Conservation (phyloP, 2,329 filamentous ascomycete species). For the Aaosphaeria pasadenensis region DNA sequence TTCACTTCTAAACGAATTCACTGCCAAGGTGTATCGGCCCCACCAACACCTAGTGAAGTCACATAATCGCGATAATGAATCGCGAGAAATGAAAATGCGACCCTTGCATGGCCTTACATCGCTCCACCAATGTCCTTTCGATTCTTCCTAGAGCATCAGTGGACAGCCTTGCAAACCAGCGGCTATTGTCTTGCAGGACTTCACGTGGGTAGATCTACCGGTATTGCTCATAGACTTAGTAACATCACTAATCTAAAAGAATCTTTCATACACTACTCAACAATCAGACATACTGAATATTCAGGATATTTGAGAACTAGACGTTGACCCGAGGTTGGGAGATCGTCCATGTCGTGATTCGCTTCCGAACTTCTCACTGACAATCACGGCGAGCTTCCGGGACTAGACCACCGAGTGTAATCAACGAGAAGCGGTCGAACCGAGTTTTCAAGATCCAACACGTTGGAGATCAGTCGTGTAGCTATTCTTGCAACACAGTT, state of each 20-base stretch:
- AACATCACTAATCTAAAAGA: not conserved
- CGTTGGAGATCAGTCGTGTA: conserved; percentile 4
- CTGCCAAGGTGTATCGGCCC: not conserved
- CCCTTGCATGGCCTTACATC: not conserved
- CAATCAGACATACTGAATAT: too few relatives aligned
- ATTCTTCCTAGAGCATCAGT: not conserved
- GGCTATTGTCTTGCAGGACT: not conserved
- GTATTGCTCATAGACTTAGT: not conserved
- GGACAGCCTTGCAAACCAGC: not conserved
- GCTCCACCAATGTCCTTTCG: not conserved
- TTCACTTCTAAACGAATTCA: too few relatives aligned
- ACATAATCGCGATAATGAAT: not conserved
- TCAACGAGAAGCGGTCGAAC: not conserved
- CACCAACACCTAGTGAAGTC: not conserved
- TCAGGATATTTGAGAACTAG: too few relatives aligned
- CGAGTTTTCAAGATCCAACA: not conserved
- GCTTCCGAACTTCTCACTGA: not conserved
- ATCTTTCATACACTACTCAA: too few relatives aligned
- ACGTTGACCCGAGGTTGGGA: conserved; percentile 2
- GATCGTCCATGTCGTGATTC: conserved; percentile 6
- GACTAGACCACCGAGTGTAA: not conserved
- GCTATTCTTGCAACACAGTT: not conserved
- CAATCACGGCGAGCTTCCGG: not conserved
- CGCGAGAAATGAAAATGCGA: not conserved
- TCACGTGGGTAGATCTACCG: not conserved